Percentiles rank a stretch among this genome's conserved stretches.
Evolutionary conservation across 352 stramenopile genomes (phyloP).

Genomic region (Discostella stelligera): DNA sequence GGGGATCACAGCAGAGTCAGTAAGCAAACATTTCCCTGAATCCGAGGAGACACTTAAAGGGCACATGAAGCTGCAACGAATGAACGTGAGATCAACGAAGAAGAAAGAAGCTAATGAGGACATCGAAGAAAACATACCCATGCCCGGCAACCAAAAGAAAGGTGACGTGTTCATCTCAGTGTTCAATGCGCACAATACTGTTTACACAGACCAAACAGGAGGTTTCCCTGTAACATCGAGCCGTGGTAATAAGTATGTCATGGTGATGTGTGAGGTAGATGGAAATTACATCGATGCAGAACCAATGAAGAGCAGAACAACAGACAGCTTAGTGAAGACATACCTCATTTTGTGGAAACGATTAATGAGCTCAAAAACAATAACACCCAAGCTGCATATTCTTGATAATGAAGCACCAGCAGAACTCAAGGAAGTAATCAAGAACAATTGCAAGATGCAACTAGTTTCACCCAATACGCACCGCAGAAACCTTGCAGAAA

Average conservation of each 20-base stretch:
- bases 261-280: too few species aligned
- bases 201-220: conserved; percentile 41
- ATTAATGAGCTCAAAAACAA: not conserved
- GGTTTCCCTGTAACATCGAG: not conserved
- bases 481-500: conserved; percentile 52
- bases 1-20: conserved; percentile 11
- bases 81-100: conserved; percentile 17
- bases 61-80: conserved; percentile 25
- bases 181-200: conserved; percentile 53
- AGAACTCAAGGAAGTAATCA: conserved; percentile 30
- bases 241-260: too few species aligned
- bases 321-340: conserved; percentile 9
- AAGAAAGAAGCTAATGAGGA: conserved; percentile 9
- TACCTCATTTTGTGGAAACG: conserved; percentile 23
- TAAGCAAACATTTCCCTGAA: conserved; percentile 21
- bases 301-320: not conserved
- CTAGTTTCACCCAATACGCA: conserved; percentile 46
- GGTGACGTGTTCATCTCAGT: conserved; percentile 54
- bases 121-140: conserved; percentile 16
- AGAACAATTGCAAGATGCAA: conserved; percentile 27
- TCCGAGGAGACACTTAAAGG: conserved; percentile 27
- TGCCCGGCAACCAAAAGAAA: conserved; percentile 29
- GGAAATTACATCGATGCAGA: too few species aligned
- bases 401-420: conserved; percentile 44
- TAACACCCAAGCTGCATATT: conserved; percentile 31